These are phyloP conservation scores for Dianthus caryophyllus DNA, from an alignment of 148 eudicot genomes.

Conservation along the genomic window DNA sequence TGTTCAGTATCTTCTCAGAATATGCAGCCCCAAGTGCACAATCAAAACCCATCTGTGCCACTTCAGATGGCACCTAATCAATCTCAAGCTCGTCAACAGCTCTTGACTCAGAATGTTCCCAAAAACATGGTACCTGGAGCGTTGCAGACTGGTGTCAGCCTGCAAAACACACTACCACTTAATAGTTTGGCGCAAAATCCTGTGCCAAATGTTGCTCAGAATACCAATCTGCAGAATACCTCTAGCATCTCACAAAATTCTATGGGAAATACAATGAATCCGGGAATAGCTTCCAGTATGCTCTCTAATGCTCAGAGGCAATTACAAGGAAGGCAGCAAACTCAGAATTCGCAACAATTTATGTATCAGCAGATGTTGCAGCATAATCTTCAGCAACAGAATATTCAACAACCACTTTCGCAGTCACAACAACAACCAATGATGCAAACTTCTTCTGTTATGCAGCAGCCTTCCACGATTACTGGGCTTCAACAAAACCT, in stretches of 20 bases:
- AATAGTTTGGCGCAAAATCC: slow-evolving; percentile 52
- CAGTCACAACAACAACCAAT: slow-evolving; percentile 46
- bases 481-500: slow-evolving; percentile 67
- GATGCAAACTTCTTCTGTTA: slow-evolving; percentile 66
- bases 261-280: slow-evolving; percentile 68
- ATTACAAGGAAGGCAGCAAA: slow-evolving; percentile 68
- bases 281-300: slow-evolving; percentile 57
- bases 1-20: slow-evolving; percentile 43
- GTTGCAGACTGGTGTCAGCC: slow-evolving; percentile 57
- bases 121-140: slow-evolving; percentile 48
- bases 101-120: slow-evolving; percentile 58
- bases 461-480: slow-evolving; percentile 57
- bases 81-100: slow-evolving; percentile 57
- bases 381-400: slow-evolving; percentile 57
- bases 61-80: slow-evolving; percentile 58
- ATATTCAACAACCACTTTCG: slow-evolving; percentile 37
- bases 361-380: slow-evolving; percentile 66
- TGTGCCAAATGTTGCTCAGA: slow-evolving; percentile 60
- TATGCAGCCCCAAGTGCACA: slow-evolving; percentile 63
- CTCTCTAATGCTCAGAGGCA: slow-evolving; percentile 74
- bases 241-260: slow-evolving; percentile 59
- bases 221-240: slow-evolving; percentile 57
- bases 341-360: slow-evolving; percentile 59
- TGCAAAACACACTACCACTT: slow-evolving; percentile 53
- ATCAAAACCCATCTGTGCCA: slow-evolving; percentile 61